These are phyloP conservation scores for Chrysosporium keratinophilum DNA, from an alignment of 2,329 filamentous ascomycete species.

Conservation along the genomic window DNA sequence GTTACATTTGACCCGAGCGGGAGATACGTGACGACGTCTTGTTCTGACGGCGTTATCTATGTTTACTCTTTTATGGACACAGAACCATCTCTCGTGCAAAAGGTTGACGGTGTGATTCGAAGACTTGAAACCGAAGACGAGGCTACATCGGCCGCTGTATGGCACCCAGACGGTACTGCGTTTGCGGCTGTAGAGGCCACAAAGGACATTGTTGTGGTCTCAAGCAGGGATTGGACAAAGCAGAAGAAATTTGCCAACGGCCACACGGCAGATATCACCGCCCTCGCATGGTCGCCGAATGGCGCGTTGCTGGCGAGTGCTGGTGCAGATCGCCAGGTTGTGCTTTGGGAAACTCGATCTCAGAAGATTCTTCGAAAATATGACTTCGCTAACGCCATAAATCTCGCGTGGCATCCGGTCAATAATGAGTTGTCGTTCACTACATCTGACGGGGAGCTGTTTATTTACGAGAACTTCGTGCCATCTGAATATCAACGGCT, in stretches of 20 bases:
- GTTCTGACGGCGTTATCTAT: constrained; percentile 81
- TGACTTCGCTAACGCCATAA: constrained; percentile 73
- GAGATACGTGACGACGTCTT: constrained; percentile 65
- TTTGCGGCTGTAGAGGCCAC: constrained; percentile 78
- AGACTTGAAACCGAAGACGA: constrained; percentile 67
- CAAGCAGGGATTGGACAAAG: constrained; percentile 79
- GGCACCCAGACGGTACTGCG: constrained; percentile 90
- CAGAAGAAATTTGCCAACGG: constrained; percentile 69
- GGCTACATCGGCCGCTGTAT: constrained; percentile 61
- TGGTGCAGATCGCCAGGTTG: constrained; percentile 40
- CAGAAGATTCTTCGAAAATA: constrained; percentile 69
- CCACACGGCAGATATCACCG: constrained; percentile 75
- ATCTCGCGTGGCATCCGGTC: constrained; percentile 80
- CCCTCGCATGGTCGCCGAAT: constrained; percentile 87
- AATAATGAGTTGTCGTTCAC: constrained; percentile 87
- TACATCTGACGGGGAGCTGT: constrained; percentile 84
- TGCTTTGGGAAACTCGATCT: constrained; percentile 80
- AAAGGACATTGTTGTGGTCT: constrained; percentile 74
- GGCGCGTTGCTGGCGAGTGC: constrained; percentile 68
- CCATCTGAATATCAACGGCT: constrained; percentile 41
- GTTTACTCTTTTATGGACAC: constrained; percentile 73
- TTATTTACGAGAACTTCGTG: constrained; percentile 60
- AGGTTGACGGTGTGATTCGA: constrained; percentile 76
- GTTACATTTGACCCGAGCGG: constrained; percentile 77
- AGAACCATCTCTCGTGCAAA: constrained; percentile 68